Percentiles rank a stretch among this genome's conserved stretches.
Evolutionary conservation across 2,329 filamentous ascomycete genomes (phyloP).

Genomic region (Coniochaeta hoffmannii): DNA sequence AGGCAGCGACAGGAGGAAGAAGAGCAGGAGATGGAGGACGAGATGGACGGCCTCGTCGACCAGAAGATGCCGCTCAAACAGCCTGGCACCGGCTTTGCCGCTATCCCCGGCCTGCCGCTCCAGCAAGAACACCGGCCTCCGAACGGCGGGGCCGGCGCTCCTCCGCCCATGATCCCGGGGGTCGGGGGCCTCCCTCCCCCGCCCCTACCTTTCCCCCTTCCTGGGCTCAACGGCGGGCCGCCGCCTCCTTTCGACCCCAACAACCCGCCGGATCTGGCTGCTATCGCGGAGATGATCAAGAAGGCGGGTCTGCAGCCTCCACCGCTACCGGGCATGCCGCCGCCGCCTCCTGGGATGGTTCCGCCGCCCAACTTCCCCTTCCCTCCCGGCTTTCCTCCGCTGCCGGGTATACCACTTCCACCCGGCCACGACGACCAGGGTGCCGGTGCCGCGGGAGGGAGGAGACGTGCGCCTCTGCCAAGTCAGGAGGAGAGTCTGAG

Average conservation of each 20-base stretch:
- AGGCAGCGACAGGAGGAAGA: conserved; percentile 84
- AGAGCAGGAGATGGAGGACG: conserved; percentile 87
- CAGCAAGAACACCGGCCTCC: conserved; percentile 17
- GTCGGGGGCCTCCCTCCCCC: conserved; percentile 35
- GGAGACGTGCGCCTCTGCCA: conserved; percentile 64
- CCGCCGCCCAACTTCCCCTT: conserved; percentile 20
- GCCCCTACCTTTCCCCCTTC: conserved; percentile 45
- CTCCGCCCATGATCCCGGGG: conserved; percentile 39
- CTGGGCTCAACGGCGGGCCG: conserved; percentile 38
- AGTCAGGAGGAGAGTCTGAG: conserved; percentile 78
- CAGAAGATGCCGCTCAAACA: conserved; percentile 69
- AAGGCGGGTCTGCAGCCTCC: conserved; percentile 57
- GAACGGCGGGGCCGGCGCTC: conserved; percentile 19
- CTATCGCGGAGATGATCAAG: conserved; percentile 57
- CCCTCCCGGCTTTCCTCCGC: conserved; percentile 23
- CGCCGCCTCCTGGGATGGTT: conserved; percentile 24
- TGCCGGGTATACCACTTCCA: conserved; percentile 25
- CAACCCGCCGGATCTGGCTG: conserved; percentile 54
- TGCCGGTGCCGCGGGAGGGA: conserved; percentile 25
- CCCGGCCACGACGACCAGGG: conserved; percentile 25
- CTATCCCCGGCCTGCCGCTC: conserved; percentile 53
- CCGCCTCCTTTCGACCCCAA: conserved; percentile 45
- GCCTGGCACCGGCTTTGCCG: conserved; percentile 42
- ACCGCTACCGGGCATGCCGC: conserved; percentile 37
- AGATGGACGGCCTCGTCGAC: conserved; percentile 85